Conservation (phyloP, 306 rosid genomes). For the Dalbergia cochinchinensis region DNA sequence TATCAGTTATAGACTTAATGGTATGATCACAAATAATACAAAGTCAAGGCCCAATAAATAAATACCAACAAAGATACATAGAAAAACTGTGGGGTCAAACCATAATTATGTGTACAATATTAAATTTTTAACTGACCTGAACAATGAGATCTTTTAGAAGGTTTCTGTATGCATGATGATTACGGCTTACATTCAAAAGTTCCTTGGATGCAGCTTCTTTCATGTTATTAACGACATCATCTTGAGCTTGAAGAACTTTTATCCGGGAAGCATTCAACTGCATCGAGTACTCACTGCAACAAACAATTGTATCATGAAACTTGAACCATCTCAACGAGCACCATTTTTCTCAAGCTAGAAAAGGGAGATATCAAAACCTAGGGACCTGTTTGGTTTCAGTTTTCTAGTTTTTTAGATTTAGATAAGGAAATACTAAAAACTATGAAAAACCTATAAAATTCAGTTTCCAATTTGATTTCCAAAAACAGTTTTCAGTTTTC, state of each 20-base stretch:
- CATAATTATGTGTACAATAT: background rate
- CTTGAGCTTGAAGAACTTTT: conserved; percentile 98
- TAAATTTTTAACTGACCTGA: conserved; percentile 66
- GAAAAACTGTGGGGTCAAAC: conserved; percentile 14
- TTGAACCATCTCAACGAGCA: conserved; percentile 12
- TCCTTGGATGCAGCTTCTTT: conserved; percentile 86
- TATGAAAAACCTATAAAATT: too few species aligned
- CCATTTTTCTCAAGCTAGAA: background rate
- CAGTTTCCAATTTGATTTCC: too few species aligned
- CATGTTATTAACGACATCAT: conserved; percentile 86
- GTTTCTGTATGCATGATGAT: conserved; percentile 64
- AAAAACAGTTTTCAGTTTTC: too few species aligned
- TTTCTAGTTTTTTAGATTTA: too few species aligned
- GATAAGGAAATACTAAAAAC: too few species aligned
- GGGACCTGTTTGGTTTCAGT: background rate
- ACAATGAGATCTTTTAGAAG: conserved; percentile 83
- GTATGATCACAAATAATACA: background rate
- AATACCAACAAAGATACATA: background rate
- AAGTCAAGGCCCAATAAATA: background rate
- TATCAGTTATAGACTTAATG: background rate
- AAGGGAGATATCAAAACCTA: conserved; percentile 17
- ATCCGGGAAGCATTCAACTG: conserved; percentile 89
- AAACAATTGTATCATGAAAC: conserved; percentile 15
- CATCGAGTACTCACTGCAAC: conserved; percentile 96
- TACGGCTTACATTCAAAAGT: conserved; percentile 71